phyloP scores from a whole-genome alignment of 192 early-diverging fungal genomes.

The Rhizophagus clarus region DNA sequence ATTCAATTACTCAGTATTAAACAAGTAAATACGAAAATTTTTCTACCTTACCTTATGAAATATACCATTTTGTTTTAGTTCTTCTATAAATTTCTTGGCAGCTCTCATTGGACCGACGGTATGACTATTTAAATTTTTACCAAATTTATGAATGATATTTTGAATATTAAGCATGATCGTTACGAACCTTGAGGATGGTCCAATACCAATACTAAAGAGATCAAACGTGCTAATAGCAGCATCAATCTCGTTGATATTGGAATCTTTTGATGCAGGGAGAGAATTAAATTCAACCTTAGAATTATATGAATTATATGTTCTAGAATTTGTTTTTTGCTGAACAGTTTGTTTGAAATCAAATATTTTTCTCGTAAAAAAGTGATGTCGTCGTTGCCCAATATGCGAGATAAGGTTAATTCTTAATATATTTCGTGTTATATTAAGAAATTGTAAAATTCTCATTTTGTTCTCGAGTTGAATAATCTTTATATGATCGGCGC shows the following conservation, averaged over 20 bases:
- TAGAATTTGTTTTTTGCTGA: background rate
- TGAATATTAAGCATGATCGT: background rate
- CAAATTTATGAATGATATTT: background rate
- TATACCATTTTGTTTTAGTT: conserved; percentile 69
- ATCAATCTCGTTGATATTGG: conserved; percentile 46
- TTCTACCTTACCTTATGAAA: conserved; percentile 56
- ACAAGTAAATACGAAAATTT: background rate
- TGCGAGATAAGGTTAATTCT: background rate
- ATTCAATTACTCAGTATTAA: background rate
- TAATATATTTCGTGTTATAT: background rate
- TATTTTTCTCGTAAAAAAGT: background rate
- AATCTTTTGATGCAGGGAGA: background rate
- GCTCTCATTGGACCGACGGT: conserved; percentile 98
- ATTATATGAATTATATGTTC: background rate
- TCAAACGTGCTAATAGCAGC: conserved; percentile 94
- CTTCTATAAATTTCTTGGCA: conserved; percentile 90
- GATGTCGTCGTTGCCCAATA: background rate
- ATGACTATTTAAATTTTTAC: conserved; percentile 49
- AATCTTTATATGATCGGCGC: no score
- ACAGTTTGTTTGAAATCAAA: background rate
- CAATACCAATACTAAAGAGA: conserved; percentile 93
- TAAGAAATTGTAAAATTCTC: background rate
- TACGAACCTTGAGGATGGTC: conserved; percentile 76
- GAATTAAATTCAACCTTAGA: background rate
- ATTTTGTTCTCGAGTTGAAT: background rate